Evolutionary conservation across 306 rosid genomes (phyloP).

Genomic region (Fragaria iinumae): DNA sequence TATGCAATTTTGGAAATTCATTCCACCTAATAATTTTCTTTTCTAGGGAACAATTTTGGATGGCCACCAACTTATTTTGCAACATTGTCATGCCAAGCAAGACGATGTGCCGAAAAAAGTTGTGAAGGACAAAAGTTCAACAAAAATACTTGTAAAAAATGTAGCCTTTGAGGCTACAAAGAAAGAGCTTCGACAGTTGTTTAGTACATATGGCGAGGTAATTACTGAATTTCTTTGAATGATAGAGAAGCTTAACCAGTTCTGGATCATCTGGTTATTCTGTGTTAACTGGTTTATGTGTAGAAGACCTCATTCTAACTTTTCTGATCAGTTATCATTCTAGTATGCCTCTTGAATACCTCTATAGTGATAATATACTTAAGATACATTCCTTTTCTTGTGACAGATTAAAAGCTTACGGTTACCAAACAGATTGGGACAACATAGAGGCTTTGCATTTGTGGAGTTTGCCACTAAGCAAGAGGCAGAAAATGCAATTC

Average conservation of each 20-base stretch:
- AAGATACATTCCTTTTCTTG: not conserved
- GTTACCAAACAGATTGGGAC: conserved; percentile 79
- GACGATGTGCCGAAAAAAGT: conserved; percentile 47
- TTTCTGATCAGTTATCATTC: not conserved
- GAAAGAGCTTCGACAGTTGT: conserved; percentile 82
- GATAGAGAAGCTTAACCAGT: not conserved
- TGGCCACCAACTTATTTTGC: conserved; percentile 75
- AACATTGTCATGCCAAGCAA: conserved; percentile 70
- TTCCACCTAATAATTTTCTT: conserved; percentile 23
- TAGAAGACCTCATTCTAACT: not conserved
- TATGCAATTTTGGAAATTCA: conserved; percentile 24
- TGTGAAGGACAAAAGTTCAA: conserved; percentile 73
- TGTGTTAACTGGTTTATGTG: not conserved
- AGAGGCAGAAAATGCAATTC: conserved; percentile 70
- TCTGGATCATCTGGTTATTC: not conserved
- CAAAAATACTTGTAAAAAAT: conserved; percentile 75
- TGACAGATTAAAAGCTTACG: conserved; percentile 87
- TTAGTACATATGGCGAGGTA: conserved; percentile 96
- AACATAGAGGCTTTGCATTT: conserved; percentile 92
- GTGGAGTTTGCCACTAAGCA: conserved; percentile 90
- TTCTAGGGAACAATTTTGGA: conserved; percentile 83
- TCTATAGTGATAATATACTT: not conserved
- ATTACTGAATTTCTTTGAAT: conserved; percentile 26
- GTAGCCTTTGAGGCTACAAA: conserved; percentile 88
- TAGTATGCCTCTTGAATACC: not conserved